These are phyloP conservation scores for Strobilomyces dryophilus DNA, from an alignment of 768 basidiomycete genomes.

Conservation along the genomic window DNA sequence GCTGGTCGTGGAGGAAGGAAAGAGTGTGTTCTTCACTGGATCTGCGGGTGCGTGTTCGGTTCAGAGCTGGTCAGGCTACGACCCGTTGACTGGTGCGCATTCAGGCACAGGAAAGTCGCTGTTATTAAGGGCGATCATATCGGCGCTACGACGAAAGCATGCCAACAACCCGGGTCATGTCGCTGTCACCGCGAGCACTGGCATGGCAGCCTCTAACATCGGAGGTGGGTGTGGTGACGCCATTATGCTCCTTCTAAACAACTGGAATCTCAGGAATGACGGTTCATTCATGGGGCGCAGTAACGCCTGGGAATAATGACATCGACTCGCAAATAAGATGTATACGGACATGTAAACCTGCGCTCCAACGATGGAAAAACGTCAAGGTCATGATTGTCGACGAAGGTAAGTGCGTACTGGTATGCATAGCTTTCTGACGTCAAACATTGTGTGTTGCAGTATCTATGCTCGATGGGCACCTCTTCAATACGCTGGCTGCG, in stretches of 20 bases:
- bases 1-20: slow-evolving; percentile 51
- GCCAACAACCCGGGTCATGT: slow-evolving; percentile 29
- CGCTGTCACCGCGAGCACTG: slow-evolving; percentile 43
- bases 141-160: slow-evolving; percentile 40
- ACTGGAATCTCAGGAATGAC: slow-evolving; percentile 43
- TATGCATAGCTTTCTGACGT: background rate
- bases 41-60: slow-evolving; percentile 47
- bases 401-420: slow-evolving; percentile 41
- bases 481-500: slow-evolving; percentile 56
- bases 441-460: slow-evolving; percentile 32
- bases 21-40: slow-evolving; percentile 66
- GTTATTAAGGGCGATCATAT: slow-evolving; percentile 54
- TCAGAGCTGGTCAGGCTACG: background rate
- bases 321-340: slow-evolving; percentile 46
- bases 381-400: slow-evolving; percentile 62
- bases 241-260: background rate
- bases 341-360: slow-evolving; percentile 51
- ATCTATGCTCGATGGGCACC: slow-evolving; percentile 64
- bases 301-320: slow-evolving; percentile 42
- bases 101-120: slow-evolving; percentile 65
- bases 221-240: slow-evolving; percentile 26
- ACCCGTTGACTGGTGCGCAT: background rate
- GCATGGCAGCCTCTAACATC: slow-evolving; percentile 49
- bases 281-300: slow-evolving; percentile 58
- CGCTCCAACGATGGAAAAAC: slow-evolving; percentile 52